phyloP scores from a whole-genome alignment of 225 moss, liverwort and hornwort genomes.

The Climacium dendroides region DNA sequence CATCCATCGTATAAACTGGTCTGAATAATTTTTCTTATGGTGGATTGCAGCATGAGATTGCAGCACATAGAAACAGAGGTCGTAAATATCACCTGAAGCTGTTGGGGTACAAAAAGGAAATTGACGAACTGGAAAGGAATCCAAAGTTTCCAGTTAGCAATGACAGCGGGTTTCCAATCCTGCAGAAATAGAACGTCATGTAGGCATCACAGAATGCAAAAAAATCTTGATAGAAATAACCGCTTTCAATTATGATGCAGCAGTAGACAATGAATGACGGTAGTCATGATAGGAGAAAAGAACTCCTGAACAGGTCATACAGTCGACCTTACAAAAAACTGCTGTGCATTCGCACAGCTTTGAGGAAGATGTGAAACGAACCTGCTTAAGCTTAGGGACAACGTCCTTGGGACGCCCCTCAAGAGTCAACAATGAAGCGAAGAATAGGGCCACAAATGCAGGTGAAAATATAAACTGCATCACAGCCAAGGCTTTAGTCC shows the following conservation, averaged over 20 bases:
- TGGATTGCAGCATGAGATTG: not conserved
- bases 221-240: not conserved
- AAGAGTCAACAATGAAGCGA: conserved; percentile 40
- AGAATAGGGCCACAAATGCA: conserved; percentile 52
- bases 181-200: not conserved
- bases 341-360: not conserved
- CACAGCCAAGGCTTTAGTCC: not conserved
- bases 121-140: conserved; percentile 63
- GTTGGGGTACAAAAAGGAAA: conserved; percentile 53
- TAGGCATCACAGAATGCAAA: not conserved
- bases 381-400: conserved; percentile 56
- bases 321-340: not conserved
- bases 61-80: not conserved
- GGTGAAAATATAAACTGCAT: conserved; percentile 55
- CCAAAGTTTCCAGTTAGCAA: conserved; percentile 71
- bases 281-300: not conserved
- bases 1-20: not conserved
- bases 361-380: not conserved
- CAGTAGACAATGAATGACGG: not conserved
- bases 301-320: not conserved
- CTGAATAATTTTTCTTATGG: not conserved
- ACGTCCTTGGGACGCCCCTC: conserved; percentile 46
- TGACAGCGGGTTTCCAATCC: conserved; percentile 41
- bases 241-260: not conserved
- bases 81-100: conserved; percentile 36